phyloP scores from a whole-genome alignment of 1,284 basidiomycete genomes.

The Cutaneotrichosporon sp. region DNA sequence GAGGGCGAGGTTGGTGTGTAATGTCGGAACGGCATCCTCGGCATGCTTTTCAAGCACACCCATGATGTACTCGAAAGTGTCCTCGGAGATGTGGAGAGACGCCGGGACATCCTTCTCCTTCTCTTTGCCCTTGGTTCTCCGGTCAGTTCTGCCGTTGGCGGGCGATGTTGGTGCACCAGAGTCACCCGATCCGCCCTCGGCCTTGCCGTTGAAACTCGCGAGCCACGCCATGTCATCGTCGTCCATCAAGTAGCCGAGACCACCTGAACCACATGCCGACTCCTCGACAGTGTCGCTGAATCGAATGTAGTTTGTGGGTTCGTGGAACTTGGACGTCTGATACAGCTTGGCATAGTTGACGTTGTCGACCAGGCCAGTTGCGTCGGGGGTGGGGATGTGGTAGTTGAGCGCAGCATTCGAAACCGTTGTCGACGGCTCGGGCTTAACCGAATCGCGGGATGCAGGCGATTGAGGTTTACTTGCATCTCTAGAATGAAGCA shows the following conservation, averaged over 20 bases:
- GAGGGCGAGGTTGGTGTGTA: constrained; percentile 65
- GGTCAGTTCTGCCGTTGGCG: constrained; percentile 44
- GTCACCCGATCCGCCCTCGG: constrained; percentile 68
- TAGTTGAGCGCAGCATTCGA: constrained; percentile 51
- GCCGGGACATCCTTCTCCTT: constrained; percentile 50
- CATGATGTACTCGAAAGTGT: constrained; percentile 94
- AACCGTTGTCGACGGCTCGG: constrained; percentile 13
- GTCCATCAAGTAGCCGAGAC: constrained; percentile 77
- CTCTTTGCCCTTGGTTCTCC: constrained; percentile 44
- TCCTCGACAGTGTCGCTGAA: constrained; percentile 89
- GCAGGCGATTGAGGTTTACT: constrained; percentile 27
- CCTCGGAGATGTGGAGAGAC: constrained; percentile 62
- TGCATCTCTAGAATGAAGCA: constrained; percentile 39
- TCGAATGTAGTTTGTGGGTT: constrained; percentile 73
- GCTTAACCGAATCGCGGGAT: constrained; percentile 20
- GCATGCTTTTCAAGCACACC: constrained; percentile 88
- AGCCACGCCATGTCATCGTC: constrained; percentile 95
- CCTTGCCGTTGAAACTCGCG: constrained; percentile 81
- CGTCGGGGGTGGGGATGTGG: constrained; percentile 88
- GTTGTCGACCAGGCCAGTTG: constrained; percentile 70
- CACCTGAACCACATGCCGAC: constrained; percentile 45
- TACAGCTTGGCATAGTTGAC: constrained; percentile 63
- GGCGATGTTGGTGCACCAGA: constrained; percentile 48
- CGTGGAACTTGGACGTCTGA: constrained; percentile 62
- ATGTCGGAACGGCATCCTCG: constrained; percentile 80